phyloP scores from a whole-genome alignment of 495 filamentous ascomycete genomes.

The Beverwykella pulmonaria region DNA sequence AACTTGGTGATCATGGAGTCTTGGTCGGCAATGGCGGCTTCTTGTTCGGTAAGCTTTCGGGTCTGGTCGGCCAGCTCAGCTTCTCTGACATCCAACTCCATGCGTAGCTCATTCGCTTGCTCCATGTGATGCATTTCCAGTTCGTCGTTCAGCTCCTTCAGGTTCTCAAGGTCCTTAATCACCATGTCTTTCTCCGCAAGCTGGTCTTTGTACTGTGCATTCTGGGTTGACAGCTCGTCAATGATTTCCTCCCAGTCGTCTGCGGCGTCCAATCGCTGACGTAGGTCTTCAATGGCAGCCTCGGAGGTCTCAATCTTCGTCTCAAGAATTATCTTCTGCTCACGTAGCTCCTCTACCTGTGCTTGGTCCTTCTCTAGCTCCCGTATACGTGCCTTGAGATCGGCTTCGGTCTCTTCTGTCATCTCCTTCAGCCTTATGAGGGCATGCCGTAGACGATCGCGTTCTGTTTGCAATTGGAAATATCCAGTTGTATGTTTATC shows the following conservation, averaged over 20 bases:
- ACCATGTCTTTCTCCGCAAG: conserved; percentile 77
- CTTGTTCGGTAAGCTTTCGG: conserved; percentile 65
- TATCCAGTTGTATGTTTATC: conserved; percentile 83
- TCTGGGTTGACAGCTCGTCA: conserved; percentile 85
- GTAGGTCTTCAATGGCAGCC: conserved; percentile 78
- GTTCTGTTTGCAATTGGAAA: conserved; percentile 87
- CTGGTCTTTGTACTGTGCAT: conserved; percentile 76
- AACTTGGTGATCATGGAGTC: conserved; percentile 89
- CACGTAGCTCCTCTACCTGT: conserved; percentile 70
- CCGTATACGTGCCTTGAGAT: conserved; percentile 74
- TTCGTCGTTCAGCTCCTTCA: conserved; percentile 93
- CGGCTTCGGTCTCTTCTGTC: conserved; percentile 80
- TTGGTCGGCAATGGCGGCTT: conserved; percentile 77
- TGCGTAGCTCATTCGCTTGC: conserved; percentile 89
- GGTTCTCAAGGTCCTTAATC: conserved; percentile 80
- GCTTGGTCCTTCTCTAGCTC: conserved; percentile 76
- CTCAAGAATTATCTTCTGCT: conserved; percentile 68
- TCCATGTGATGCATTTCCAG: conserved; percentile 91
- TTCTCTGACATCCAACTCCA: conserved; percentile 85
- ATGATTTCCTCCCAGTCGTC: conserved; percentile 89
- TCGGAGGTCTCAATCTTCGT: conserved; percentile 73
- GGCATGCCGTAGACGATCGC: conserved; percentile 85
- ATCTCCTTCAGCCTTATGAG: conserved; percentile 82
- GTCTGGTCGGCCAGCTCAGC: conserved; percentile 73
- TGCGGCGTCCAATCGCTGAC: conserved; percentile 87